A percentile compares a stretch with the other conserved stretches of the same genome.
Conservation (phyloP, 2,329 filamentous ascomycete genomes). For the Colletotrichum tropicicola region DNA sequence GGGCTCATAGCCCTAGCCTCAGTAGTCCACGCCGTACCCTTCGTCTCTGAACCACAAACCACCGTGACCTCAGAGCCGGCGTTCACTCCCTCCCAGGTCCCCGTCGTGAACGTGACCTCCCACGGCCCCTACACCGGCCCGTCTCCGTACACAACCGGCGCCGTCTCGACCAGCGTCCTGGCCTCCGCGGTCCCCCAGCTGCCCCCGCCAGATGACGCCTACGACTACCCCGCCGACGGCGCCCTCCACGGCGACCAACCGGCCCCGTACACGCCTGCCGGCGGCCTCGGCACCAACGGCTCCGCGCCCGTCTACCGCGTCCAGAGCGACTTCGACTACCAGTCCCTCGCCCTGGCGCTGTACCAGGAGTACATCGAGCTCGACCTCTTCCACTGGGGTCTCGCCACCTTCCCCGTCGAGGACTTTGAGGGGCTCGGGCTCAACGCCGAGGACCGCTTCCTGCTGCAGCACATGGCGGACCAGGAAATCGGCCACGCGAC, state of each 20-base stretch:
- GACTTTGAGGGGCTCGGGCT: slow-evolving; percentile 78
- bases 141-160: slow-evolving; percentile 73
- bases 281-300: slow-evolving; percentile 83
- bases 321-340: slow-evolving; percentile 84
- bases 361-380: slow-evolving; percentile 90
- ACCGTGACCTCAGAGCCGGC: slow-evolving; percentile 42
- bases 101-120: slow-evolving; percentile 65
- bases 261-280: slow-evolving; percentile 75
- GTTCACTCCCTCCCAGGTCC: slow-evolving; percentile 37
- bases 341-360: slow-evolving; percentile 77
- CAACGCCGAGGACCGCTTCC: slow-evolving; percentile 71
- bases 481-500: slow-evolving; percentile 84
- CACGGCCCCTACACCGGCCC: slow-evolving; percentile 76
- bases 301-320: slow-evolving; percentile 78
- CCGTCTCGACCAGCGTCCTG: slow-evolving; percentile 65
- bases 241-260: slow-evolving; percentile 73
- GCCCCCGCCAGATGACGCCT: slow-evolving; percentile 68
- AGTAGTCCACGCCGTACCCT: slow-evolving; percentile 39
- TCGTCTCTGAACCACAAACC: slow-evolving; percentile 45
- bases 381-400: slow-evolving; percentile 81
- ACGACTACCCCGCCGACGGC: slow-evolving; percentile 77
- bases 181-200: slow-evolving; percentile 66
- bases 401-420: slow-evolving; percentile 72
- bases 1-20: slow-evolving; percentile 33
- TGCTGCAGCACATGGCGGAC: slow-evolving; percentile 80